Evolutionary conservation across 2,329 filamentous ascomycete species (phyloP), one percentile per base, ranked within the genome.

Genomic region (Trichoderma gracile): DNA sequence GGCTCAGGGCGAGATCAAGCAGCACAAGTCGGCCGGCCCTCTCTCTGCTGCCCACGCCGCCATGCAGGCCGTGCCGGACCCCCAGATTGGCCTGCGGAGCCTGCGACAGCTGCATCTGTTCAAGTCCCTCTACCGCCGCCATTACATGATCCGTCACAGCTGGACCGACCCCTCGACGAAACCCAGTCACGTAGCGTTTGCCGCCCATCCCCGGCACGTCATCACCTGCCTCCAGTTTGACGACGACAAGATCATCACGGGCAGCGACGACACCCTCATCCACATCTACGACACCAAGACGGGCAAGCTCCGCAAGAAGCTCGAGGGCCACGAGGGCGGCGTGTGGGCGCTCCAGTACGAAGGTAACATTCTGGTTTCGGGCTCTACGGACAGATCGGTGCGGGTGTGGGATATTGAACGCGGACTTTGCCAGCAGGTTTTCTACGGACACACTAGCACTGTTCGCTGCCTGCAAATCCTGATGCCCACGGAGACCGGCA

Each of bases 401-500:
- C 88, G 95, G n/a, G 94, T 99, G 0, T 99, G 95, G 95, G 94
- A 99, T 74, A 97, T 99, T 68, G 92, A 96, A 73, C 90, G 90
- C 71, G 95, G 93, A 0, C 86, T 91, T 52, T 97, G 94, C 76
- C 94, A 93, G 12, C 95, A 99, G 74, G 89, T 97, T 0, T 99
- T 99, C 75, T 93, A 97, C 73, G 96, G 95, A 0, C 95, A 99
- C 74, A 99, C 95, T 10, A 98, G 94, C 47, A 99, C 95, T 15
- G 95, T 99, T 3, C 89, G 95, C 68, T 99, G 95, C 73, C 80
- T 99, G 66, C 93, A 98, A 74, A 98, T 99, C 64, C 81, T 99
- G 49, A 90, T 96, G 83, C 93, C 95, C 0, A 89, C 89, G 1
- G 85, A 93, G 72, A 87, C 93, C 1, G 91, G 90, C 50, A 87